phyloP scores from a whole-genome alignment of 2,329 filamentous ascomycete species.

The Cercospora berteroae region DNA sequence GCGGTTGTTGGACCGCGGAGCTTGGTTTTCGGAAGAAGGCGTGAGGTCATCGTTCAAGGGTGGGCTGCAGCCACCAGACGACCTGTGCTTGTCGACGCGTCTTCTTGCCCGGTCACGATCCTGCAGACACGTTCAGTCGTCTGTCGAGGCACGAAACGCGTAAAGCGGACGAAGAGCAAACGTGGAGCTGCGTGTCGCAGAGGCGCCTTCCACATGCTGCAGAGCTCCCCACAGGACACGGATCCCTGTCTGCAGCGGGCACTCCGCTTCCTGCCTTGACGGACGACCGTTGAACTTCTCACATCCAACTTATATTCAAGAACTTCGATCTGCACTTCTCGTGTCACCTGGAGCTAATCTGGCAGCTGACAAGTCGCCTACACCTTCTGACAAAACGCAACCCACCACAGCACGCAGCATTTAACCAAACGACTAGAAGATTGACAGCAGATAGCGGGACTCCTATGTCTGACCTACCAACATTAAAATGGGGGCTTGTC shows the following conservation, averaged over 20 bases:
- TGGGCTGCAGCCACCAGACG: background rate
- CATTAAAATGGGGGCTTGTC: constrained; percentile 19
- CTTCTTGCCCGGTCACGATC: background rate
- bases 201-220: background rate
- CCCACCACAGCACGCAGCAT: background rate
- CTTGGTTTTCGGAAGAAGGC: background rate
- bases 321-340: background rate
- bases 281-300: background rate
- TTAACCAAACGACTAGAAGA: background rate
- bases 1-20: background rate
- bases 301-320: background rate
- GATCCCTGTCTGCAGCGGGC: background rate
- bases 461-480: constrained; percentile 16
- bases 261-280: constrained; percentile 1
- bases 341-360: background rate
- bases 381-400: background rate
- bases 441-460: background rate
- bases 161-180: background rate
- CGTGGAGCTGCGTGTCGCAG: background rate
- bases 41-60: background rate
- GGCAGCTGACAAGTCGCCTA: background rate
- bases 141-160: background rate
- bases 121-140: background rate
- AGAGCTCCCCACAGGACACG: background rate
- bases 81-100: background rate